Evolutionary conservation across 805 yeast genomes (phyloP), one percentile per base, ranked within the genome.

Genomic region (Dipodascus albidus): DNA sequence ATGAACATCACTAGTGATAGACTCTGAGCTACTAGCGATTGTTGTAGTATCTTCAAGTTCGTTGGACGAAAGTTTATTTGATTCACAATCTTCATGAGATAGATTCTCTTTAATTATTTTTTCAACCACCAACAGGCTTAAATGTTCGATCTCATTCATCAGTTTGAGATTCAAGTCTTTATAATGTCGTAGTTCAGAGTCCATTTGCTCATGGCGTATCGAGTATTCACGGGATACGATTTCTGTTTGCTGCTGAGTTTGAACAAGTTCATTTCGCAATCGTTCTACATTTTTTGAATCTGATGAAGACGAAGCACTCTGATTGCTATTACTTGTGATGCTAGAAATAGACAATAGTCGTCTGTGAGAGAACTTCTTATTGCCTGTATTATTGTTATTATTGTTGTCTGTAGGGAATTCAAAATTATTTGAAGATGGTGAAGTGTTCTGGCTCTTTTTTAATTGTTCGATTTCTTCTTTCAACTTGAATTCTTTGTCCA

Each of bases 91-190:
- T 14, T 35, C 48, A 17, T 35, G 35, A 20, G 35, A 42, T 20
- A 54, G 44, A 2, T 54, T 52, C n/a, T 38, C 44, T 6, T 11
- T 47, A 21, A 68, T 61, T 4, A 69, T 64, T 51, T 60, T 65
- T 50, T 66, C 70, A 15, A 68, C 64, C 8, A 68, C 55, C 33
- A 68, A 56, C 50, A 62, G 50, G 56, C 67, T 70, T 54, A 66
- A 62, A 35, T 58, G 56, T 51, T 68, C 69, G 55, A 67, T 68
- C 54, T 67, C 70, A 50, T 66, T 68, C 51, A 55, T 57, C 6
- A 68, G 60, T 2, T 68, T 57, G 15, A 23, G 31, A 50, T 62
- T 62, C 50, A 61, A 44, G 22, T 51, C 56, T 33, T 57, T 54
- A n/a, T 58, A 44, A 41, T 58, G 56, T 21, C 54, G 57, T 50